Evolutionary conservation across 495 filamentous ascomycete species (phyloP).

Genomic region (Endocarpon pusillum): DNA sequence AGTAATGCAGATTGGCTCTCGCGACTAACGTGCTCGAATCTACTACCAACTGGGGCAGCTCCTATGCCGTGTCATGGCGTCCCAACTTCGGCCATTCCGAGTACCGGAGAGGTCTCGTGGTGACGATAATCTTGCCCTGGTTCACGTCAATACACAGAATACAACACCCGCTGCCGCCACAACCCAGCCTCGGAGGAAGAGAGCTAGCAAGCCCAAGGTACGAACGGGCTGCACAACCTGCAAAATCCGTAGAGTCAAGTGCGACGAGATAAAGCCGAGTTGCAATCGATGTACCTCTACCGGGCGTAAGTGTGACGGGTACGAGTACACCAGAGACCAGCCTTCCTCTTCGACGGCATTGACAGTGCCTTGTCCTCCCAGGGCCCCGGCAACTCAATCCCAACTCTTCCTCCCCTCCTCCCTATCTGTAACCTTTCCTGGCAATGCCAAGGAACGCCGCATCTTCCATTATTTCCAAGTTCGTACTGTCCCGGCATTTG

Average conservation of each 20-base stretch:
- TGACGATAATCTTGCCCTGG: no score
- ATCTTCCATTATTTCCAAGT: constrained; percentile 40
- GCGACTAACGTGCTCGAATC: no score
- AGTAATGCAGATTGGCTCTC: no score
- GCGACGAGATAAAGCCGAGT: constrained; percentile 17
- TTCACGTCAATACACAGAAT: no score
- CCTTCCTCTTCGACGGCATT: background rate
- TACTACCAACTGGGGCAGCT: no score
- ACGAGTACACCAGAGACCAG: constrained; percentile 2
- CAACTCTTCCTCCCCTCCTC: constrained; percentile 10
- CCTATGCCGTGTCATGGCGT: no score
- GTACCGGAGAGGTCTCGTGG: no score
- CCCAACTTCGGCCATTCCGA: no score
- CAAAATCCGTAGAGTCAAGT: constrained; percentile 16
- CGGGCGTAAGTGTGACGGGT: constrained; percentile 22
- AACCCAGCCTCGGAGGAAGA: constrained; percentile 1
- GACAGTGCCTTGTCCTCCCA: constrained; percentile 3
- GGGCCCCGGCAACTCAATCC: constrained; percentile 4
- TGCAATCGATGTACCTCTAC: constrained; percentile 17
- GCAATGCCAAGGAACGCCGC: constrained; percentile 21
- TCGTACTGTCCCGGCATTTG: constrained; percentile 37
- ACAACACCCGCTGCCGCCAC: background rate
- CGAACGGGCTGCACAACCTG: constrained; percentile 20
- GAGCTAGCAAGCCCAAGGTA: constrained; percentile 17
- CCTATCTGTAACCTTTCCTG: background rate